Base-by-base conservation (phyloP, 2,329 filamentous ascomycete species). In the Diaporthe amygdali region DNA sequence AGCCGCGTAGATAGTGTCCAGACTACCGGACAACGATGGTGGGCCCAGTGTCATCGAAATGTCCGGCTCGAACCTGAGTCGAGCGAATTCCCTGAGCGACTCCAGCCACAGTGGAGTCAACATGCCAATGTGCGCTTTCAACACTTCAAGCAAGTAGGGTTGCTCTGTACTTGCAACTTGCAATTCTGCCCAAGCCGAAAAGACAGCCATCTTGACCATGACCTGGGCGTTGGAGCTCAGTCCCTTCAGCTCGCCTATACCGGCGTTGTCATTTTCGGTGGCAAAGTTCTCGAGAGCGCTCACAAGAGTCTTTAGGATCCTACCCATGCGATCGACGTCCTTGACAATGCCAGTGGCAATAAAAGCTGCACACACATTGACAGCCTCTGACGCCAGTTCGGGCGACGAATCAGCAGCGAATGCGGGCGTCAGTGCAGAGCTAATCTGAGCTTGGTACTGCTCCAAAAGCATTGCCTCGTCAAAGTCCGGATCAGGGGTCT, bases 361-460 rank as follows among this genome's bases (percentile, higher is more conserved):
- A 82, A 99, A 99, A 1, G 94, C 95, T n/a, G 96, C 96, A 78
- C 96, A 99, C 8, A 99, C 96, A 77, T 97, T 97, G 74, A 99
- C 94, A 20, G 97, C 96, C 79, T 98, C 96, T 0, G 96, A 95
- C 9, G 96, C 97, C 20, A 99, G 86, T 80, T 99, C 96, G 0
- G 97, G 95, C 0, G 96, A 98, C 0, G 96, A 99, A 80, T 99
- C 96, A 4, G 92, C 92, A 1, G 96, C 95, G 82, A 99, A 99
- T 0, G 96, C 97, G 4, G 96, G 96, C 0, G 97, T 99, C 73
- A 99, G 86, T 0, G 96, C 96, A 22, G 96, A 98, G 77, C 95
- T 95, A 79, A 99, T 99, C 79, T 99, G 96, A 6, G 96, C 96
- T 82, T 99, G 97, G 78, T 99, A 99, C 81, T 99, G 96, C 81